Evolutionary conservation across 1,139 yeast genomes (phyloP).

Genomic region (Yamadazyma dendronema): DNA sequence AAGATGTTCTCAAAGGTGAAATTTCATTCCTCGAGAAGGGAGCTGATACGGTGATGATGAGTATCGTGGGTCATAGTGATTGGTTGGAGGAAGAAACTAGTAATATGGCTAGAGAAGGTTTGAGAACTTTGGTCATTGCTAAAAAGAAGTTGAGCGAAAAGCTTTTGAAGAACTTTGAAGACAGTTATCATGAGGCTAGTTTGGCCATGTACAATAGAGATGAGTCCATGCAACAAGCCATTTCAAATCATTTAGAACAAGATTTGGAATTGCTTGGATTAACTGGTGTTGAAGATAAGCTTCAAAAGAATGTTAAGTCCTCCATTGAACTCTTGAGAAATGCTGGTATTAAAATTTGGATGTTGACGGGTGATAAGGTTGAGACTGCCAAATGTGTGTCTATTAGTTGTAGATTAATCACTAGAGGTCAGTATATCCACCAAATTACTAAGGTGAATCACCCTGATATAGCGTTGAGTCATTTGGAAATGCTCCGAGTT

Average conservation of each 20-base stretch:
- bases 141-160: conserved; percentile 62
- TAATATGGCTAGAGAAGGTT: conserved; percentile 97
- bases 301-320: conserved; percentile 87
- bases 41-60: conserved; percentile 94
- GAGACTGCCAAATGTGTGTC: conserved; percentile 98
- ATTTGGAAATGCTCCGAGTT: conserved; percentile 66
- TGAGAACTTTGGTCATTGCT: conserved; percentile 91
- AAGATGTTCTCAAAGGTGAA: conserved; percentile 62
- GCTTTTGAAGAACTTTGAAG: conserved; percentile 60
- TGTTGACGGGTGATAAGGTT: conserved; percentile 98
- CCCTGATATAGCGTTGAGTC: conserved; percentile 65
- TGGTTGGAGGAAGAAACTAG: conserved; percentile 98
- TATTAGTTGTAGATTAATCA: conserved; percentile 84
- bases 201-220: conserved; percentile 81
- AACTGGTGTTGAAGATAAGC: conserved; percentile 96
- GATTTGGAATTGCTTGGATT: conserved; percentile 86
- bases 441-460: conserved; percentile 66
- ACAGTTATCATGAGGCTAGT: conserved; percentile 69
- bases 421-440: conserved; percentile 92
- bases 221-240: conserved; percentile 62
- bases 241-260: conserved; percentile 69
- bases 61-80: conserved; percentile 79
- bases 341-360: conserved; percentile 98
- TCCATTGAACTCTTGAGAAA: conserved; percentile 89
- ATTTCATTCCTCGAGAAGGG: conserved; percentile 89